Evolutionary conservation across 331 rosid species (phyloP), one percentile per base, ranked within the genome.

Genomic region (Cydonia oblonga): DNA sequence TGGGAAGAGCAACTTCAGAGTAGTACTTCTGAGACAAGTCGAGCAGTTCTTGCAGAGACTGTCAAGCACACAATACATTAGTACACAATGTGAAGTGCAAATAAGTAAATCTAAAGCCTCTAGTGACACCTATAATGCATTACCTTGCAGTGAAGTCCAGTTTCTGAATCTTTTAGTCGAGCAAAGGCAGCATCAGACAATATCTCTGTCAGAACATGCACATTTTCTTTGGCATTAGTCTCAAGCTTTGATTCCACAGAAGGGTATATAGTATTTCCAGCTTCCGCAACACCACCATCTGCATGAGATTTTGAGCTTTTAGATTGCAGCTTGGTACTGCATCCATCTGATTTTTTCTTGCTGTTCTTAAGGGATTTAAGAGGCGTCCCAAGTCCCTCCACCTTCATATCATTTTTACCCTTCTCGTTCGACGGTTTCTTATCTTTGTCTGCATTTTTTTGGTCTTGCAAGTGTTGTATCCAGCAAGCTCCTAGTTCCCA

Each of bases 401-500:
- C 96, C 87, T 87, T 89, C 93, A 91, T 83, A 79, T 91, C 98
- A 76, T 87, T 88, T 83, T 80, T 91, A 69, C 79, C 81, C 84
- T 87, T 89, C 81, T 86, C 96, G 77, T 71, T 35, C 13, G 85
- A 78, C 22, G 88, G 79, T 80, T 91, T 91, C 86, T 88, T 95
- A 77, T 91, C 98, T 72, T 91, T 95, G 29, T 85, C 92, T 25
- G 96, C 44, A 80, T 80, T 95, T 84, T 84, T 91, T 77, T 91
- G 97, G 86, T 91, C 98, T 73, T 91, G 97, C 89, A 95, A 87
- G 83, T 95, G 98, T 70, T 95, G 98, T 79, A 95, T 88, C 98
- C 98, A 95, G 86, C 97, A 95, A 65, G 98, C 98, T 77, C 98
- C 98, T 68, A 95, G 97, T 84, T 95, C 98, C 98, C 98, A 95